Evolutionary conservation across 1,139 yeast genomes (phyloP).

Genomic region (Candida tetrigidarum): DNA sequence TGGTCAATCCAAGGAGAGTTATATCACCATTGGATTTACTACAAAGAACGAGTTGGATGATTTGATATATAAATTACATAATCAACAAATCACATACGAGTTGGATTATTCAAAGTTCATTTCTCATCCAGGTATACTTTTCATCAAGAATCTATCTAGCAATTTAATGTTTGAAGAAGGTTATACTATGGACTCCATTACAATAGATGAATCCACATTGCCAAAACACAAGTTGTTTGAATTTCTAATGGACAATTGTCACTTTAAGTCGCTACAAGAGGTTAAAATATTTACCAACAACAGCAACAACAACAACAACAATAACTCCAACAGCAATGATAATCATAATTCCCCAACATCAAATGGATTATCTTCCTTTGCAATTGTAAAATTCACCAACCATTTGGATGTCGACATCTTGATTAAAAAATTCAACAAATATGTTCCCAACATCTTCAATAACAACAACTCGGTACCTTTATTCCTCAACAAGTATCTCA

Average conservation of each 20-base stretch:
- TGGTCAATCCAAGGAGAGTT: slow-evolving; percentile 5
- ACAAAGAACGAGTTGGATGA: slow-evolving; percentile 16
- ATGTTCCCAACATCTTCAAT: slow-evolving; percentile 38
- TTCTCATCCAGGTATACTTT: slow-evolving; percentile 69
- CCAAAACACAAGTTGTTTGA: slow-evolving; percentile 22
- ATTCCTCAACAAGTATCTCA: slow-evolving; percentile 34
- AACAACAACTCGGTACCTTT: slow-evolving; percentile 26
- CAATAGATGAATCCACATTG: slow-evolving; percentile 7
- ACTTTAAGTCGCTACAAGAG: slow-evolving; percentile 31
- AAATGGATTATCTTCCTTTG: slow-evolving; percentile 24
- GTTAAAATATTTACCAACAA: slow-evolving; percentile 31
- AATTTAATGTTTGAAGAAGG: slow-evolving; percentile 16
- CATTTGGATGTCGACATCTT: slow-evolving; percentile 41
- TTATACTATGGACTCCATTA: slow-evolving; percentile 9
- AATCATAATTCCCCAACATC: slow-evolving; percentile 12
- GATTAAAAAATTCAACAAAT: slow-evolving; percentile 23
- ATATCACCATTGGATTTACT: slow-evolving; percentile 13
- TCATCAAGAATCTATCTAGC: slow-evolving; percentile 50
- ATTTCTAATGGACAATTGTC: slow-evolving; percentile 29
- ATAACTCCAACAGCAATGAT: not conserved
- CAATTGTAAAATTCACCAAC: slow-evolving; percentile 40
- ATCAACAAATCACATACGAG: slow-evolving; percentile 14
- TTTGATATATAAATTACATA: slow-evolving; percentile 15
- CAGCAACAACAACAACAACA: not conserved
- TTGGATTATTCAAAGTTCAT: slow-evolving; percentile 46